phyloP scores from a whole-genome alignment of 805 yeast species.

The Hanseniaspora vineae region DNA sequence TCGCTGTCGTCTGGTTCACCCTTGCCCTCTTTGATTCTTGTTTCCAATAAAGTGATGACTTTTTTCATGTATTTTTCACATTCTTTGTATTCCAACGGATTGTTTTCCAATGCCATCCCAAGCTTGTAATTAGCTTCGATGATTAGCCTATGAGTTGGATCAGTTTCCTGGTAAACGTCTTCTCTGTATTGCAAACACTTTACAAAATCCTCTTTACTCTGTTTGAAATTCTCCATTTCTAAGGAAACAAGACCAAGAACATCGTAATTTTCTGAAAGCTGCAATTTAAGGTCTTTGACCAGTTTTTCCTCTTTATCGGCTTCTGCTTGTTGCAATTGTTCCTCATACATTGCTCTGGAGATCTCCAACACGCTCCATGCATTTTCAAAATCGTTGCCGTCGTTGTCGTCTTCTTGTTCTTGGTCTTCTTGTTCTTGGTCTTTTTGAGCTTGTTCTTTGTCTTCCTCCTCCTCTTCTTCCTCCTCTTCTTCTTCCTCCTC shows the following conservation, averaged over 20 bases:
- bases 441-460: constrained; percentile 4
- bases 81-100: constrained; percentile 30
- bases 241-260: constrained; percentile 80
- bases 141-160: constrained; percentile 35
- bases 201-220: constrained; percentile 59
- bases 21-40: constrained; percentile 26
- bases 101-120: constrained; percentile 66
- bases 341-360: constrained; percentile 47
- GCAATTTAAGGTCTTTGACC: constrained; percentile 16
- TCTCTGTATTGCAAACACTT: constrained; percentile 40
- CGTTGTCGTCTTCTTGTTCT: constrained; percentile 16
- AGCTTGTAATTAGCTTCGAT: constrained; percentile 75
- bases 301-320: too few species aligned
- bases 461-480: constrained; percentile 3
- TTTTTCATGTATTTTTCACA: constrained; percentile 42
- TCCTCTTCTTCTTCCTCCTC: constrained; percentile 3
- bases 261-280: constrained; percentile 62
- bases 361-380: constrained; percentile 84
- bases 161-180: constrained; percentile 3
- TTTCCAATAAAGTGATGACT: constrained; percentile 39
- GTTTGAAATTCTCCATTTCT: constrained; percentile 78
- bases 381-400: constrained; percentile 41
- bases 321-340: constrained; percentile 7
- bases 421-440: constrained; percentile 30
- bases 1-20: constrained; percentile 20